Conservation (phyloP, 345 rosid species). For the Zanthoxylum bungeanum region DNA sequence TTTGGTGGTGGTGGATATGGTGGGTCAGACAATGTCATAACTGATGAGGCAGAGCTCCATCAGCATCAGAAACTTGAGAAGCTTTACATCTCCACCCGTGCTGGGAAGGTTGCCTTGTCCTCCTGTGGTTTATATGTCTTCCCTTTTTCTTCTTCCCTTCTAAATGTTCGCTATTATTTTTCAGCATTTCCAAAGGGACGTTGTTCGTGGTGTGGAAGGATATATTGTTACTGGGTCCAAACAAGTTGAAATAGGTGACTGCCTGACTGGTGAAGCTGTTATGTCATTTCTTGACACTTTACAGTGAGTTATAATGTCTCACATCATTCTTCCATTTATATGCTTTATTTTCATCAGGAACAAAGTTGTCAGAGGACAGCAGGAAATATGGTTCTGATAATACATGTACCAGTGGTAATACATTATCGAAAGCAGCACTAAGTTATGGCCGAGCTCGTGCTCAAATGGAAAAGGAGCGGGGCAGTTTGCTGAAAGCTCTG, state of each 20-base stretch:
- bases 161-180: slow-evolving; percentile 14
- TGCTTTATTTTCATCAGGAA: slow-evolving; percentile 45
- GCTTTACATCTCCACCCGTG: slow-evolving; percentile 88
- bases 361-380: slow-evolving; percentile 81
- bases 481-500: slow-evolving; percentile 70
- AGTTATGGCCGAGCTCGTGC: slow-evolving; percentile 65
- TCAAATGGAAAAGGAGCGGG: slow-evolving; percentile 88
- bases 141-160: neutral
- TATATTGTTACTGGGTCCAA: slow-evolving; percentile 79
- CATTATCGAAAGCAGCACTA: slow-evolving; percentile 71
- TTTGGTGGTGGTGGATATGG: slow-evolving; percentile 92
- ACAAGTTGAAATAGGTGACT: slow-evolving; percentile 86
- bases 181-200: slow-evolving; percentile 91
- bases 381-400: slow-evolving; percentile 82
- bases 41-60: slow-evolving; percentile 73
- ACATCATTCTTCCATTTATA: slow-evolving; percentile 5
- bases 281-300: neutral
- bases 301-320: neutral
- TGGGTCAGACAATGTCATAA: slow-evolving; percentile 57
- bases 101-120: slow-evolving; percentile 62
- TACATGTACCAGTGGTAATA: slow-evolving; percentile 84
- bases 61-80: slow-evolving; percentile 88
- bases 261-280: slow-evolving; percentile 21
- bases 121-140: slow-evolving; percentile 1
- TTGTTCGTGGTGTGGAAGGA: slow-evolving; percentile 94